Evolutionary conservation across 257 asterid species (phyloP), one percentile per base, ranked within the genome.

Genomic region (Gentiana macrophylla): DNA sequence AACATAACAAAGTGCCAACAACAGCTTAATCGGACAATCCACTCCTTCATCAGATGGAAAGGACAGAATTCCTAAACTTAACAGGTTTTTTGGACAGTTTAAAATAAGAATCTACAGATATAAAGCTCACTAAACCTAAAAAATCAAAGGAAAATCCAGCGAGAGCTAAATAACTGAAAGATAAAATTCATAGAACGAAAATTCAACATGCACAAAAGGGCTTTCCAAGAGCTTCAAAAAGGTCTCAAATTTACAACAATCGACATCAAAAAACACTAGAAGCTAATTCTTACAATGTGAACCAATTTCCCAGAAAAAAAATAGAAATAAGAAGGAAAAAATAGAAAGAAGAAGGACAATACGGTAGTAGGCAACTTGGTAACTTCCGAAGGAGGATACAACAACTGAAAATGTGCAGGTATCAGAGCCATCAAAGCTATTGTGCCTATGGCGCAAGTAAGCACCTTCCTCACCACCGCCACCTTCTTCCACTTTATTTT

Each of bases 401-500:
- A 54, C 52, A 70, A 64, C 24, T 70, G 80, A 46, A 80, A 62
- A 72, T 88, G 79, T 7, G 64, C 77, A 53, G 86, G 74, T 13
- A 88, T 57, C 53, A 84, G 73, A 4, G 91, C 88, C 70, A 75
- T 47, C 50, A 84, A 60, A 43, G 83, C 86, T 66, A 82, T 79
- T 49, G 63, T 53, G 50, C 67, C 71, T 67, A 80, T 75, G 60
- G 94, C 94, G 73, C 75, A 80, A 13, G 83, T 73, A 44, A 88
- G 74, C 74, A 82, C 52, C 65, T 71, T 80, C 67, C 86, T 66
- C 62, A 80, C 72, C 37, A 82, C 60, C 75, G 64, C 65, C 74
- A 88, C 76, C 32, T 74, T 65, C 68, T 81, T 78, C 88, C 86
- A 71, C 75, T 76, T 75, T 75, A 72, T 77, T 80, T 80, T 84